Evolutionary conservation across 1,284 basidiomycete species (phyloP), one percentile per base, ranked within the genome.

Genomic region (Cryptococcus jaspeensis): DNA sequence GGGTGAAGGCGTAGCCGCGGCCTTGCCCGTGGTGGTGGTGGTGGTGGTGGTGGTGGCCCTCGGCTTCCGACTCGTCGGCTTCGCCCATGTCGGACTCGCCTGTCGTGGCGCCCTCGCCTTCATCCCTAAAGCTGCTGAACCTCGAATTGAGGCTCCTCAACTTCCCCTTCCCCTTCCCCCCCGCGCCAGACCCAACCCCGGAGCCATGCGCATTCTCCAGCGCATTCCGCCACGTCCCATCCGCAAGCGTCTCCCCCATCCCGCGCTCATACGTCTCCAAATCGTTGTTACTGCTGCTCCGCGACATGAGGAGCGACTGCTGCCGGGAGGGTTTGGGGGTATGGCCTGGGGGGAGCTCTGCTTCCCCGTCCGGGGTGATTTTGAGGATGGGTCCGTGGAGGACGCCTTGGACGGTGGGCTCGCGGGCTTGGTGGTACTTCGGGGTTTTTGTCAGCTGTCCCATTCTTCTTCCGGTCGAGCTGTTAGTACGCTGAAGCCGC

Each of bases 281-380:
- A 28, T 59, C 59, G 48, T 52, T 54, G 41, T 44, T 53, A 22
- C 37, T 48, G 18, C 32, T 50, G n/a, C 23, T 37, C n/a, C 40
- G n/a, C 20, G 44, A 40, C 11, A 18, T 45, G 43, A 16, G n/a
- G 46, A 49, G 55, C 4, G 63, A 63, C 7, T 47, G 41, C 40
- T 54, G 55, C 12, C 66, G 60, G 20, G 64, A 65, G 4, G 59
- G 52, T 2, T n/a, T 22, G n/a, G 70, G 66, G 1, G 64, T 69
- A 40, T 70, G 52, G 23, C 69, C 70, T 18, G 71, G 69, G 7
- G 66, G 66, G 23, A 57, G 53, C 54, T 73, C 73, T 7, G 43
- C 53, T 48, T 73, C 72, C 8, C 69, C 70, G 52, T 67, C 64
- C 2, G 65, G 52, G 0, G 73, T 67, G 28, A 74, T 55, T 15